Percentiles rank a stretch among this genome's conserved stretches.
Conservation (phyloP, 768 basidiomycete species). For the Phanerochaete sordida region DNA sequence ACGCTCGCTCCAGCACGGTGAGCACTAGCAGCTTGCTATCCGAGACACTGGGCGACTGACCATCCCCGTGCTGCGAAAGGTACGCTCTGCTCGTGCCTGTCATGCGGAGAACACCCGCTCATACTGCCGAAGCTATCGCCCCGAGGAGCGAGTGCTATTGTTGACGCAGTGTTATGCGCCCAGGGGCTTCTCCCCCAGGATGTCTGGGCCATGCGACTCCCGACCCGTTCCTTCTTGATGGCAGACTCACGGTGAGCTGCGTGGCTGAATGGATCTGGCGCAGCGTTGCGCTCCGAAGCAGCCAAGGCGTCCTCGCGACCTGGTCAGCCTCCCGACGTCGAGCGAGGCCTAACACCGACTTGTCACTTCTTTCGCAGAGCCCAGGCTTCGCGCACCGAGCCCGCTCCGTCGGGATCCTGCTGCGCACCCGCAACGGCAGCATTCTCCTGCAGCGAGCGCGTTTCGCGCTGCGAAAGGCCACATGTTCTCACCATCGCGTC, state of each 20-base stretch:
- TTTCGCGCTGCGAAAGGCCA: constrained; percentile 9
- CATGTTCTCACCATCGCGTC: constrained; percentile 8
- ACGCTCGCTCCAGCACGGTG: neutral
- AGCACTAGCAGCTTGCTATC: neutral
- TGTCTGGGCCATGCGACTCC: neutral
- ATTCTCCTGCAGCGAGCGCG: constrained; percentile 3
- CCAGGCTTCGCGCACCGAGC: neutral
- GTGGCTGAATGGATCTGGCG: neutral
- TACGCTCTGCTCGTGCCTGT: neutral
- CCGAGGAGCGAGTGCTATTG: constrained; percentile 5
- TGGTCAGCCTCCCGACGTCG: neutral
- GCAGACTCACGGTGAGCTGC: neutral
- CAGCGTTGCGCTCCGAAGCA: neutral
- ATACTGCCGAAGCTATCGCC: neutral
- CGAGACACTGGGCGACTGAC: neutral
- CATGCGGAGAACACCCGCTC: neutral
- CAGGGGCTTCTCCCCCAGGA: neutral
- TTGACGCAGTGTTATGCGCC: neutral
- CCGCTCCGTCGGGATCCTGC: constrained; percentile 1
- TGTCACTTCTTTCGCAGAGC: neutral
- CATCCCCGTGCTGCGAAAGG: neutral
- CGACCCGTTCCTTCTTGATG: neutral
- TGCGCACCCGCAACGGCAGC: constrained; percentile 9
- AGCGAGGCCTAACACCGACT: neutral
- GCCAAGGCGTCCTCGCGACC: neutral